Conservation (phyloP, 2,329 filamentous ascomycete genomes). For the Diaporthe ampelina region DNA sequence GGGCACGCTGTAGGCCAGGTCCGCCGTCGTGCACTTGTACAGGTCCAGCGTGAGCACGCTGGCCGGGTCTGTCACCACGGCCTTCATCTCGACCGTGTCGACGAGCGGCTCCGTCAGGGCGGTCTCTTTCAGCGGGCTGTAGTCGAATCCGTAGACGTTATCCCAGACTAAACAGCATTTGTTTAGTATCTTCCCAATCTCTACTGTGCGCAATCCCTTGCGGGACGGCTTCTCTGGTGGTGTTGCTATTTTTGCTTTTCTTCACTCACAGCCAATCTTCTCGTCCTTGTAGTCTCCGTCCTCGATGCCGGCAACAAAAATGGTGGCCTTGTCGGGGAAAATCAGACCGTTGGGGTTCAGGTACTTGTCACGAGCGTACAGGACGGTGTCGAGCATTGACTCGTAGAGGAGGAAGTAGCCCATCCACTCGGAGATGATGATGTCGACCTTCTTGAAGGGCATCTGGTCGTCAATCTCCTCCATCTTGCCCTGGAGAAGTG, state of each 20-base stretch:
- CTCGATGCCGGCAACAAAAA: slow-evolving; percentile 96
- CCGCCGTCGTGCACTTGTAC: slow-evolving; percentile 86
- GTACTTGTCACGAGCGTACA: slow-evolving; percentile 96
- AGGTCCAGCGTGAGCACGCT: slow-evolving; percentile 90
- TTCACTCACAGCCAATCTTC: slow-evolving; percentile 93
- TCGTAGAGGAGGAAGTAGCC: slow-evolving; percentile 99
- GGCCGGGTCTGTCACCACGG: slow-evolving; percentile 92
- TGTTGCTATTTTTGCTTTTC: not conserved
- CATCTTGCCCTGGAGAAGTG: slow-evolving; percentile 99
- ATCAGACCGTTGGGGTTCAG: slow-evolving; percentile 89
- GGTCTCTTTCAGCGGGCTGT: slow-evolving; percentile 91
- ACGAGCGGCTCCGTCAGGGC: slow-evolving; percentile 96
- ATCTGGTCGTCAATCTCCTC: slow-evolving; percentile 85
- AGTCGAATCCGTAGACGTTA: slow-evolving; percentile 98
- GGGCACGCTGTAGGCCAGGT: slow-evolving; percentile 85
- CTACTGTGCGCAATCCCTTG: not conserved
- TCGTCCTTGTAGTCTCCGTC: slow-evolving; percentile 99
- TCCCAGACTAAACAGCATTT: slow-evolving; percentile 83
- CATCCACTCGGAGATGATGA: slow-evolving; percentile 99
- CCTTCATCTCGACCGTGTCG: slow-evolving; percentile 97
- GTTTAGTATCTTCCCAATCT: slow-evolving; percentile 34
- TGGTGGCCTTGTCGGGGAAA: slow-evolving; percentile 98
- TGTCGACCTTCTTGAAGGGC: slow-evolving; percentile 95
- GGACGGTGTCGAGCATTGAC: slow-evolving; percentile 98
- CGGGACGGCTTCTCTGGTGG: not conserved